These are phyloP conservation scores for Nothophytophthora sp. DNA, from an alignment of 352 stramenopile genomes.

Conservation along the genomic window DNA sequence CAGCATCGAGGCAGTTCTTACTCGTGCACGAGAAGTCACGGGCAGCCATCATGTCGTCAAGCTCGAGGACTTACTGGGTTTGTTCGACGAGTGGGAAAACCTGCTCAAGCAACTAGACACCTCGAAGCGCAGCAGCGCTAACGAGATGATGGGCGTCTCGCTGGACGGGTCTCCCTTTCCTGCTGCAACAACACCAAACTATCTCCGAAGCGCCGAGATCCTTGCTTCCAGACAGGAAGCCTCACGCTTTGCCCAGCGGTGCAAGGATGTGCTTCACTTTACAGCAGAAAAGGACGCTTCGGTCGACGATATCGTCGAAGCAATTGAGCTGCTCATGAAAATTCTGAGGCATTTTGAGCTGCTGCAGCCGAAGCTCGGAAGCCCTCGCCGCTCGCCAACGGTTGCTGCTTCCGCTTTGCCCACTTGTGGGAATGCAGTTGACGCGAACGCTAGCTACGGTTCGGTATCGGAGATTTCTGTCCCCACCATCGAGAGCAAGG, in stretches of 20 bases:
- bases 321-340: constrained; percentile 45
- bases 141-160: neutral
- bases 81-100: constrained; percentile 28
- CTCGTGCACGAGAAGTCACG: constrained; percentile 20
- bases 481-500: constrained; percentile 33
- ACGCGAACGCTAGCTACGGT: too few relatives aligned
- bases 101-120: constrained; percentile 11
- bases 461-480: neutral
- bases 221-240: constrained; percentile 17
- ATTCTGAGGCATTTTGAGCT: constrained; percentile 38
- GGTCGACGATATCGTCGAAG: constrained; percentile 21
- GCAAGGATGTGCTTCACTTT: constrained; percentile 21
- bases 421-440: neutral
- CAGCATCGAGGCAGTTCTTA: constrained; percentile 19
- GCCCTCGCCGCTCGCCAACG: constrained; percentile 13
- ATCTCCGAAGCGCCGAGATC: constrained; percentile 24
- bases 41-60: constrained; percentile 12
- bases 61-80: constrained; percentile 13
- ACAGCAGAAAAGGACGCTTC: constrained; percentile 2
- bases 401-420: neutral
- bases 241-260: constrained; percentile 24
- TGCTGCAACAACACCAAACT: neutral
- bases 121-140: neutral
- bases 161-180: neutral
- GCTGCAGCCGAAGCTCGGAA: constrained; percentile 34